Base-by-base conservation (phyloP, 2,329 filamentous ascomycete species). In the Arthrobotrys entomopaga region DNA sequence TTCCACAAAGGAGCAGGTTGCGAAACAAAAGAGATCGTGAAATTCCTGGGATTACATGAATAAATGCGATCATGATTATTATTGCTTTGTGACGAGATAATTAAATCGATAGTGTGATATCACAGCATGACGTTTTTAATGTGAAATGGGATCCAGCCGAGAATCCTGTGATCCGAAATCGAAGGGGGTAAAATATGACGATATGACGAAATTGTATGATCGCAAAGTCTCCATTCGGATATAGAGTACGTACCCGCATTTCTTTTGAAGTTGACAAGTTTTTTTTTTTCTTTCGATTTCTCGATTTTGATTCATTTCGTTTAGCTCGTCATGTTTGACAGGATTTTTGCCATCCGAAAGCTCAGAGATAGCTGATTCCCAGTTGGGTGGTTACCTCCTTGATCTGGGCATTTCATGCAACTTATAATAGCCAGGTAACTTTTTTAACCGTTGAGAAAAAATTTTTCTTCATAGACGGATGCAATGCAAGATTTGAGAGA, bases 141-240 rank as follows among this genome's bases (percentile, higher is more conserved):
- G n/a, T 22, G n/a, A 13, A 20, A 53, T 43, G 63, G 63, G 13
- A 29, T 48, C 15, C 50, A 19, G 34, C 54, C 56, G 42, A 40
- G 59, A 48, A 61, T 49, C 56, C 20, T 6, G n/a, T 56, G 48
- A 42, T 34, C 1, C n/a, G 38, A 58, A 58, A 20, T 24, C 20
- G 65, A 58, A 26, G 40, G 54, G 40, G 63, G 48, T 56, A 48
- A 53, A 61, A 60, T 54, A 29, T 66, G 61, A 42, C 16, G 69
- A 73, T 73, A 73, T 73, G 69, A 73, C 69, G 61, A 61, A 73
- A 73, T 46, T n/a, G 3, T 16, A 42, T 56, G 61, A 66, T 65
- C 24, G 34, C 24, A 20, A 20, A 8, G 24, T 48, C 52, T 52
- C 50, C 53, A 52, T 65, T 72, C 67, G 67, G 61, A 22, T 66